A percentile compares a stretch with the other conserved stretches of the same genome.
These are phyloP conservation scores for Sphaerosporella brunnea DNA, from an alignment of 495 filamentous ascomycete species.

Conservation along the genomic window DNA sequence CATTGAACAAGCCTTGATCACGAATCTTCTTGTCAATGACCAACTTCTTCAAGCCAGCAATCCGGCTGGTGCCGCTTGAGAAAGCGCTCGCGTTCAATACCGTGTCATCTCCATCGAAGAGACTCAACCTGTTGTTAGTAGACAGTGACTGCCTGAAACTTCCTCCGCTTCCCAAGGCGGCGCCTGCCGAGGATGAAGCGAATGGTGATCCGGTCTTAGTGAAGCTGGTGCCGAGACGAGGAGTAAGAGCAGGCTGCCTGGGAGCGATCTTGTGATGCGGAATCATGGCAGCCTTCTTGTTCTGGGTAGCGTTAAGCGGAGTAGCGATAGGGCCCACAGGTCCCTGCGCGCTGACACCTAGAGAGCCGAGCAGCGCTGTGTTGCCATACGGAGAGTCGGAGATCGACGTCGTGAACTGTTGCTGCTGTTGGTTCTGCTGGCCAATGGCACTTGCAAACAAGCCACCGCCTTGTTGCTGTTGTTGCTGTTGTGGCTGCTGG, in stretches of 20 bases:
- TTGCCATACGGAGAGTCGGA: slow-evolving; percentile 68
- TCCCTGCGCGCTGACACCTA: slow-evolving; percentile 14
- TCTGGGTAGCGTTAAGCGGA: slow-evolving; percentile 51
- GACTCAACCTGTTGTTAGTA: slow-evolving; percentile 49
- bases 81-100: slow-evolving; percentile 75
- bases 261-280: slow-evolving; percentile 83
- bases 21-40: slow-evolving; percentile 73
- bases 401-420: slow-evolving; percentile 56
- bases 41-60: slow-evolving; percentile 64
- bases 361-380: slow-evolving; percentile 37
- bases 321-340: slow-evolving; percentile 23
- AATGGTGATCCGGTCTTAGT: slow-evolving; percentile 22
- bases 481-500: slow-evolving; percentile 33
- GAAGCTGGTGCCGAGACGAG: slow-evolving; percentile 42
- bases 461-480: slow-evolving; percentile 24
- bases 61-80: slow-evolving; percentile 44
- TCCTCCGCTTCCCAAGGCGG: slow-evolving; percentile 12
- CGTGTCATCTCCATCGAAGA: slow-evolving; percentile 53
- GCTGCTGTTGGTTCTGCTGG: slow-evolving; percentile 29
- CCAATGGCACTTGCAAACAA: slow-evolving; percentile 16
- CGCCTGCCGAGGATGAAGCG: slow-evolving; percentile 15
- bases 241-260: slow-evolving; percentile 59
- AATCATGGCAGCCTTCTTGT: slow-evolving; percentile 50
- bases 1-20: slow-evolving; percentile 29
- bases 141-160: slow-evolving; percentile 27